A percentile compares a stretch with the other conserved stretches of the same genome.
Conservation (phyloP, 345 rosid genomes). For the Melaleuca alternifolia region DNA sequence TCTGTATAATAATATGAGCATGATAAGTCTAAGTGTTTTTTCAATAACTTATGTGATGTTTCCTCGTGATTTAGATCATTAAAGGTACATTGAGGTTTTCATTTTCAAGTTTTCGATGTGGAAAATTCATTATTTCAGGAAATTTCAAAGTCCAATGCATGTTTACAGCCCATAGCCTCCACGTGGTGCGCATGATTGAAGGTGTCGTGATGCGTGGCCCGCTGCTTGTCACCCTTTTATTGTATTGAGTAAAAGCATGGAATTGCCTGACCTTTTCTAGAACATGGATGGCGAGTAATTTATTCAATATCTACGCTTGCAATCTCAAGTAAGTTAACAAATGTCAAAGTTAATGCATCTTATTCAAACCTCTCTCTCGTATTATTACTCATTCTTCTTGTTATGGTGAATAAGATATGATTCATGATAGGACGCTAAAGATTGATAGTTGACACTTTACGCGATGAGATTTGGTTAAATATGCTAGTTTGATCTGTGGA, state of each 20-base stretch:
- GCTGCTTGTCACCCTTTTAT: neutral
- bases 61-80: neutral
- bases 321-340: neutral
- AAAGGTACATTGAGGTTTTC: neutral
- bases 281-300: neutral
- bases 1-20: neutral
- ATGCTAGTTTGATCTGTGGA: neutral
- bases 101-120: neutral
- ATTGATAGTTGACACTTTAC: neutral
- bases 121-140: neutral
- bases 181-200: neutral
- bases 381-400: neutral
- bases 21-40: neutral
- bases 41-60: neutral
- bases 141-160: neutral
- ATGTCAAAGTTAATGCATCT: neutral
- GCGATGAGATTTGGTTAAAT: neutral
- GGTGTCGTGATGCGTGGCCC: neutral
- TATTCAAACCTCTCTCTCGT: neutral
- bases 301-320: neutral
- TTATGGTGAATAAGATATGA: neutral
- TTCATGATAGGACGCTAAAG: neutral
- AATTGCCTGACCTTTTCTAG: neutral
- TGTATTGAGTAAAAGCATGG: neutral
- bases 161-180: neutral